Evolutionary conservation across 768 basidiomycete species (phyloP), one percentile per base, ranked within the genome.

Genomic region (Tulasnella sp.): DNA sequence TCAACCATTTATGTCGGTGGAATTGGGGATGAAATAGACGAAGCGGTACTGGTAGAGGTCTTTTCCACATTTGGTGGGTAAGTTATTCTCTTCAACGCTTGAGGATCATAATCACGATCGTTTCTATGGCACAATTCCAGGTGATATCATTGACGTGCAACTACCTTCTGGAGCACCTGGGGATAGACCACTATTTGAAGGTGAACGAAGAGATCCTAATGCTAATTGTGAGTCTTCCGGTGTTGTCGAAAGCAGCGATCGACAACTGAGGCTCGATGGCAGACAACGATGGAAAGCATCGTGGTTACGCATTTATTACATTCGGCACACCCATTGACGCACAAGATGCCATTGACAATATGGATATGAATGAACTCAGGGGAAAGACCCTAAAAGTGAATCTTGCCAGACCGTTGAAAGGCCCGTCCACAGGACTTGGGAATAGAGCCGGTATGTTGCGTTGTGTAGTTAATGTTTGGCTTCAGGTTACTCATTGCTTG

Each of bases 281-380:
- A 33, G 13, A 27, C 15, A 5, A 27, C 47, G 83, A 83, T 55
- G 66, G 67, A n/a, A 88, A 84, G 67, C 87, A 89, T 64, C 79
- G 90, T 39, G 93, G 92, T 8, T 96, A 91, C 67, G 93, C 82
- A 7, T 96, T 96, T 62, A 77, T 96, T 42, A 91, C 90, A 1
- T 98, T 77, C 63, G 67, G 78, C 9, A 82, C 81, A 5, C 63
- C 83, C 7, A 74, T 75, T 20, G 89, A 93, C 65, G 91, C 93
- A 4, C 83, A 87, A 62, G 92, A 96, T 63, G 93, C 93, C 25
- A 93, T 96, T 55, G 93, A 98, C 71, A 98, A 98, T 68, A 96
- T 91, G 87, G 91, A 98, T 66, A 69, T 92, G 66, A 95, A 93
- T 61, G 91, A 92, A 63, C 25, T 42, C 13, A 45, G 70, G 44